Base-by-base conservation (phyloP, 2,329 filamentous ascomycete species). In the Verticillium isaacii region DNA sequence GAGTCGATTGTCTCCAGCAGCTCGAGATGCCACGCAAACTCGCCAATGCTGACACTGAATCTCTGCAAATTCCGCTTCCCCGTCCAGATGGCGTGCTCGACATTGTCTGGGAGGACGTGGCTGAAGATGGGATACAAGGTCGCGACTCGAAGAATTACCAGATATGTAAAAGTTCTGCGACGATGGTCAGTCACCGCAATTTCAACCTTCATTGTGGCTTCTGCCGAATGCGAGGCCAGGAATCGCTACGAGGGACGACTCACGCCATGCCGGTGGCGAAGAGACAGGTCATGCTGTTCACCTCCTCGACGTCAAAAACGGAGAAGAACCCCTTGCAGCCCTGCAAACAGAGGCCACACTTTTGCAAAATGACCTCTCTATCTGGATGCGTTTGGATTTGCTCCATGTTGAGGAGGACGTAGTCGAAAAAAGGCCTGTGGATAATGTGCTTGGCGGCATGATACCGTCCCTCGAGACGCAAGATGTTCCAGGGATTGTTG, bases 401-500 rank as follows among this genome's bases (percentile, higher is more conserved):
- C 0, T 65, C 63, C 12, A 68, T 59, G 11, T 73, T 72, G 3
- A 72, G 63, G 6, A 72, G 34, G 0, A 67, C 66, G 8, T 70
- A 70, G 5, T 73, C 70, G 5, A 73, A 64, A 8, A 73, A 70
- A 0, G 71, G 71, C 1, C 71, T 61, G 19, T 72, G 69, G 0
- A 73, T 71, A 3, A 73, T 72, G 37, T 73, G 71, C 15, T 72
- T 69, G 0, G 69, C 71, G 0, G 71, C 70, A 7, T 66, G 73
- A n/a, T 72, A 73, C 9, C 71, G 62, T 1, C 71, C 70, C 19
- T 70, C 66, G 0, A 73, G 64, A 14, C 71, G 58, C 0, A 71
- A 29, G 0, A 73, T 67, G 6, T 73, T 73, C 71, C 71, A 73
- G 0, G 68, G 65, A 17, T 72, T 67, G 15, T 73, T 73, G 0